Percentiles rank a stretch among this genome's conserved stretches.
These are phyloP conservation scores for Lodderomyces orthopsilosis DNA, from an alignment of 1,139 yeast species.

Conservation along the genomic window DNA sequence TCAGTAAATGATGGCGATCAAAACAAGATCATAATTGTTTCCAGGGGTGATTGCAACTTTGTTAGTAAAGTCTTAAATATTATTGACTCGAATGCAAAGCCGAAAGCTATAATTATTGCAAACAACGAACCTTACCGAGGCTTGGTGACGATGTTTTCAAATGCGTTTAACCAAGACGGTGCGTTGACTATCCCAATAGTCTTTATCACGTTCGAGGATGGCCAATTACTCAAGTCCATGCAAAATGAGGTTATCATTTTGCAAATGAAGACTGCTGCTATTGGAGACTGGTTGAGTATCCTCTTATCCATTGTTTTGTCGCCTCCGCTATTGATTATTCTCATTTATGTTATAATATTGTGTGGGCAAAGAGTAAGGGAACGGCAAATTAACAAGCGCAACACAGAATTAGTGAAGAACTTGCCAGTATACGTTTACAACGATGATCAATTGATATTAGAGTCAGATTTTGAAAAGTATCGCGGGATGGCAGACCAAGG, in stretches of 20 bases:
- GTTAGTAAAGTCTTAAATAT: conserved; percentile 37
- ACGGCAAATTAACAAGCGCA: conserved; percentile 27
- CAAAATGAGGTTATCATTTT: conserved; percentile 16
- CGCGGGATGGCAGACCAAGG: conserved; percentile 20
- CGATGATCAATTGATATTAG: conserved; percentile 33
- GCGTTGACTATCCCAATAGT: conserved; percentile 33
- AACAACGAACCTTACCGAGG: conserved; percentile 42
- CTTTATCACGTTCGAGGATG: conserved; percentile 41
- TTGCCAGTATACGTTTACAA: conserved; percentile 42
- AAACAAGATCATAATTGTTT: conserved; percentile 31
- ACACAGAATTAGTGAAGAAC: conserved; percentile 34
- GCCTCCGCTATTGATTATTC: conserved; percentile 41
- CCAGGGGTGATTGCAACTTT: conserved; percentile 45
- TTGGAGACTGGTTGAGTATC: conserved; percentile 42
- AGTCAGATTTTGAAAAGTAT: conserved; percentile 27
- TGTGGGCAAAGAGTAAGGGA: conserved; percentile 29
- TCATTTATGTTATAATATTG: conserved; percentile 34
- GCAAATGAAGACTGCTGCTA: conserved; percentile 30
- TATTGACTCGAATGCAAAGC: conserved; percentile 26
- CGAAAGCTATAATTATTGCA: conserved; percentile 38
- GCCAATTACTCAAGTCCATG: conserved; percentile 18
- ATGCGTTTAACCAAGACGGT: conserved; percentile 38
- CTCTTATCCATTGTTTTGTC: conserved; percentile 42
- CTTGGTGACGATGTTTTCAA: conserved; percentile 44
- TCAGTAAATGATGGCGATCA: conserved; percentile 13